These are phyloP conservation scores for Orobanche coerulescens DNA, from an alignment of 257 asterid genomes.

Conservation along the genomic window DNA sequence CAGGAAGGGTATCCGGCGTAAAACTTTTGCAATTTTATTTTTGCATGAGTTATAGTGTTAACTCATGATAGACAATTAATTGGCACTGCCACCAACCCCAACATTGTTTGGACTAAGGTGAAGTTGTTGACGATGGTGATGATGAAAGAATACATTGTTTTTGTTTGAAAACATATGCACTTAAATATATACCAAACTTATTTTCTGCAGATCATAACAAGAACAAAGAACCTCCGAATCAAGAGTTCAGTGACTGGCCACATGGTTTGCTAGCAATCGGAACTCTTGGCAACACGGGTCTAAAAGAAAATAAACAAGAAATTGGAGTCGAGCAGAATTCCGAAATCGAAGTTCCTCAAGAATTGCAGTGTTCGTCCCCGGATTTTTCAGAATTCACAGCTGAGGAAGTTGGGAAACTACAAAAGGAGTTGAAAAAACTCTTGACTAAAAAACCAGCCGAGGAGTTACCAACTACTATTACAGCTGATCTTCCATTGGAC, in stretches of 20 bases:
- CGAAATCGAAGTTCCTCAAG: slow-evolving; percentile 27
- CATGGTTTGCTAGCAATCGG: slow-evolving; percentile 67
- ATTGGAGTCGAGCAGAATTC: neutral
- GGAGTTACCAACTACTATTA: slow-evolving; percentile 20
- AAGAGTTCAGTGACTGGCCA: slow-evolving; percentile 73
- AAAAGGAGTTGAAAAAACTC: slow-evolving; percentile 56
- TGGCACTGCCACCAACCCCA: too few relatives aligned
- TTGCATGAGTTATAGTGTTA: too few relatives aligned
- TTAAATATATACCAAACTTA: too few relatives aligned
- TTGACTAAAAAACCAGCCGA: slow-evolving; percentile 42
- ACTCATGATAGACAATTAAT: too few relatives aligned
- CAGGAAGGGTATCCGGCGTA: too few relatives aligned
- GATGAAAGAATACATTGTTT: too few relatives aligned
- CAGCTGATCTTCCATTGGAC: slow-evolving; percentile 59
- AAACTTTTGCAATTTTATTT: too few relatives aligned
- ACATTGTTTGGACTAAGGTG: too few relatives aligned
- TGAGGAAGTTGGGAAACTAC: slow-evolving; percentile 67
- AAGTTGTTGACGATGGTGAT: too few relatives aligned
- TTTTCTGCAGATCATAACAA: slow-evolving; percentile 40
- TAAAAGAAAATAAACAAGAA: slow-evolving; percentile 20
- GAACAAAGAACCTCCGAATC: slow-evolving; percentile 39
- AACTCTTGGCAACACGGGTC: slow-evolving; percentile 61
- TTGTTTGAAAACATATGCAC: too few relatives aligned
- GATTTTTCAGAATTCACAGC: slow-evolving; percentile 76
- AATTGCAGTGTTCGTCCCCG: slow-evolving; percentile 44